A percentile compares a stretch with the other conserved stretches of the same genome.
Conservation (phyloP, 371 early-diverging fungal species). For the Smittium culicis region DNA sequence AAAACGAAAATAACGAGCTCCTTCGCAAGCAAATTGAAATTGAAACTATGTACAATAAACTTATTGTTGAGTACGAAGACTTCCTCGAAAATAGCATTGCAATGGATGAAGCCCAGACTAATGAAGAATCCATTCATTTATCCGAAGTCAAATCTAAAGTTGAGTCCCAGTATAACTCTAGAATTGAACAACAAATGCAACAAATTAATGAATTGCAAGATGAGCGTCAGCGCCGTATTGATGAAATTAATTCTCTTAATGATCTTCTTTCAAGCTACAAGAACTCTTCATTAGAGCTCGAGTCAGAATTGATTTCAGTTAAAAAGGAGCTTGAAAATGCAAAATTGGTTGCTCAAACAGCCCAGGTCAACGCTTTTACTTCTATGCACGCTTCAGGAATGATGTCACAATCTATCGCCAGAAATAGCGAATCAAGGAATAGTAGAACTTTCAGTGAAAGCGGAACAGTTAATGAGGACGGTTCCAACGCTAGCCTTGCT, state of each 20-base stretch:
- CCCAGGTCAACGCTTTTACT: neutral
- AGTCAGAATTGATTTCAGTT: constrained; percentile 33
- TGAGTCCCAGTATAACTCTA: constrained; percentile 66
- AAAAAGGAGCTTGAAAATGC: neutral
- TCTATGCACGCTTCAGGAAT: neutral
- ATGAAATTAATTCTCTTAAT: constrained; percentile 51
- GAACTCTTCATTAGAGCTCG: constrained; percentile 2
- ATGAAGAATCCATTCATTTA: constrained; percentile 51
- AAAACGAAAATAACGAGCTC: constrained; percentile 44
- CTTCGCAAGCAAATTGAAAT: constrained; percentile 52
- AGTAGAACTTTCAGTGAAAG: neutral
- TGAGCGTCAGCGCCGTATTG: constrained; percentile 50
- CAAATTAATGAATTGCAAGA: constrained; percentile 61
- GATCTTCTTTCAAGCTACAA: constrained; percentile 25
- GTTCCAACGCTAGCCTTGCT: neutral
- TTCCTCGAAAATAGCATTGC: constrained; percentile 84
- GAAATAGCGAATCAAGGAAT: no score
- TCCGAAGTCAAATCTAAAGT: constrained; percentile 66
- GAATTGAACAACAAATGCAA: constrained; percentile 56
- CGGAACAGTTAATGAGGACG: neutral
- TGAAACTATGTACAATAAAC: constrained; percentile 49
- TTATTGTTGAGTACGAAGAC: constrained; percentile 84
- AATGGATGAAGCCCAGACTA: constrained; percentile 67
- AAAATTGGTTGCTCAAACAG: neutral
- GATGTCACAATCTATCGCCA: neutral